Base-by-base conservation (phyloP, 805 yeast genomes). In the Priceomyces medius region DNA sequence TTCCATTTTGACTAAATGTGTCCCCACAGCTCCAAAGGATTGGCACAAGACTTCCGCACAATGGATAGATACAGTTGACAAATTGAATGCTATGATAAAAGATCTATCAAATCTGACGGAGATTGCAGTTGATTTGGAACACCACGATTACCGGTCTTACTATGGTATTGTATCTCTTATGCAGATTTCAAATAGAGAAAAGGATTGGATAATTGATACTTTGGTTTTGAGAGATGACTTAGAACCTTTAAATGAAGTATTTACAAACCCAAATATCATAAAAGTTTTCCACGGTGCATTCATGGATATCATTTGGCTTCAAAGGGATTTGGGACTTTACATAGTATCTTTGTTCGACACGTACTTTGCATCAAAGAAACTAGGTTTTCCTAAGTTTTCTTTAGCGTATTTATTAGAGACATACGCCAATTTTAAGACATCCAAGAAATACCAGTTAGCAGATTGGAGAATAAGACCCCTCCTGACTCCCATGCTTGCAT, bases 281-380 rank as follows among this genome's bases (percentile, higher is more conserved):
- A 93, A 93, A 58, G 95, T 93, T 1, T 80, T 93, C 50, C 99
- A 93, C 61, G 99, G 99, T 46, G 96, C 99, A 0, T 83, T 80
- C 51, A 89, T 88, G 96, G 99, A 93, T 70, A 85, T 93, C 3
- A 82, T 88, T 34, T 93, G 99, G 99, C 70, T 93, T 26, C 99
- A 93, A 66, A 74, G 98, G 48, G 99, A 93, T 57, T 73, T 93
- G 42, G 99, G 99, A 0, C 62, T 93, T 7, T 93, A 93, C 54
- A 67, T 93, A 4, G 99, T 93, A 4, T 77, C 90, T 33, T 63
- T 93, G 20, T 91, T 93, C 60, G 99, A 93, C 62, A 93, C 99
- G 0, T 91, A 76, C 59, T 90, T 84, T 64, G 99, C 99, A 0
- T 80, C 96, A 0, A 80, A 78, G 46, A 79, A 77, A 12, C 67